These are phyloP conservation scores for Cordyceps cateniannulata DNA, from an alignment of 2,329 filamentous ascomycete genomes.

Conservation along the genomic window DNA sequence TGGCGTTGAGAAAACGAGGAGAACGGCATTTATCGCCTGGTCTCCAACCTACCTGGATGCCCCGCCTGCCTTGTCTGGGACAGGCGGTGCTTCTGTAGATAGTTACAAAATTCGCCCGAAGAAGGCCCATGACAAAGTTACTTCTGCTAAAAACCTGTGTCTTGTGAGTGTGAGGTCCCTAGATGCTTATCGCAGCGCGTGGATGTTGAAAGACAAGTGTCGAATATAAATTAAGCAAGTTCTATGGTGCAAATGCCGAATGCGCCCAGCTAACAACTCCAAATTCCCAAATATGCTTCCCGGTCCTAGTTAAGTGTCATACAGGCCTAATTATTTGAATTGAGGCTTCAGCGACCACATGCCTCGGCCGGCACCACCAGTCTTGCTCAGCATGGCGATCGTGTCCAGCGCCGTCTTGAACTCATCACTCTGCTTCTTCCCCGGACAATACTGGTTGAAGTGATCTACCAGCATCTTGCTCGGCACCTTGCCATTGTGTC, in stretches of 20 bases:
- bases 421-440: constrained; percentile 61
- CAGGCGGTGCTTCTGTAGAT: constrained; percentile 28
- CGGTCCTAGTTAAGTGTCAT: background rate
- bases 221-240: background rate
- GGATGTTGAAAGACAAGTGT: constrained; percentile 5
- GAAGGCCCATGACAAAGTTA: constrained; percentile 35
- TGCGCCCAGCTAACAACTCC: background rate
- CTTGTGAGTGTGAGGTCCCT: constrained; percentile 13
- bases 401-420: constrained; percentile 76
- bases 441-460: constrained; percentile 70
- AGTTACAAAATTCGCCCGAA: constrained; percentile 38
- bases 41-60: constrained; percentile 51
- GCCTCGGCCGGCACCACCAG: constrained; percentile 43
- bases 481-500: constrained; percentile 70
- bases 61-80: constrained; percentile 26
- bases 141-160: constrained; percentile 23
- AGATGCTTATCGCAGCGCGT: constrained; percentile 1
- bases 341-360: constrained; percentile 46
- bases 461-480: constrained; percentile 86
- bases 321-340: constrained; percentile 17
- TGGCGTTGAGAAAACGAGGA: constrained; percentile 66
- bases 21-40: constrained; percentile 62
- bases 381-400: constrained; percentile 65
- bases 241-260: background rate
- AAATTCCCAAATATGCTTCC: background rate